Evolutionary conservation across 345 rosid genomes (phyloP).

Genomic region (Euclidium syriacum): DNA sequence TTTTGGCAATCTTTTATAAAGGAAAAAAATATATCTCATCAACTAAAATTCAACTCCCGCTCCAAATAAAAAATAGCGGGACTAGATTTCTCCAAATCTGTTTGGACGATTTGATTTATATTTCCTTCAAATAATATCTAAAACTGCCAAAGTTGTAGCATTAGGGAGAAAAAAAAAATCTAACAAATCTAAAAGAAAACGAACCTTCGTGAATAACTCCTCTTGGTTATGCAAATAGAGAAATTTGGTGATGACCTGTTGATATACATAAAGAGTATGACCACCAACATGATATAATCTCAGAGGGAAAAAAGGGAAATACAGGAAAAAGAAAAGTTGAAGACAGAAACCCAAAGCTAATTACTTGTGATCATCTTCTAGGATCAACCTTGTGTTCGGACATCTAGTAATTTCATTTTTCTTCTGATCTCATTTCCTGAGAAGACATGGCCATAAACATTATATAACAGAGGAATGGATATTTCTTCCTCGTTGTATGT

Average conservation of each 20-base stretch:
- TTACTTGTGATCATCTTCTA: no score
- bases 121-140: no score
- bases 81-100: no score
- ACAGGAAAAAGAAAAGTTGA: background rate
- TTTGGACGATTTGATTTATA: no score
- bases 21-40: no score
- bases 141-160: no score
- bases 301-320: background rate
- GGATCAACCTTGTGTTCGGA: conserved; percentile 62
- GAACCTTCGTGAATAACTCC: conserved; percentile 67
- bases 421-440: conserved; percentile 62
- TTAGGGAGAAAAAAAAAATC: no score
- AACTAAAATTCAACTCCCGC: no score
- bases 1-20: no score
- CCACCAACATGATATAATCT: background rate
- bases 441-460: conserved; percentile 14
- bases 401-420: conserved; percentile 72
- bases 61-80: no score
- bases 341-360: no score
- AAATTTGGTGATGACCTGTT: conserved; percentile 76
- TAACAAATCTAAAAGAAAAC: no score
- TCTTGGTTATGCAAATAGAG: conserved; percentile 81
- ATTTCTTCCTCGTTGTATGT: background rate
- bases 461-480: conserved; percentile 5
- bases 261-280: background rate